Evolutionary conservation across 1,284 basidiomycete species (phyloP), one percentile per base, ranked within the genome.

Genomic region (Pascua guehoae): DNA sequence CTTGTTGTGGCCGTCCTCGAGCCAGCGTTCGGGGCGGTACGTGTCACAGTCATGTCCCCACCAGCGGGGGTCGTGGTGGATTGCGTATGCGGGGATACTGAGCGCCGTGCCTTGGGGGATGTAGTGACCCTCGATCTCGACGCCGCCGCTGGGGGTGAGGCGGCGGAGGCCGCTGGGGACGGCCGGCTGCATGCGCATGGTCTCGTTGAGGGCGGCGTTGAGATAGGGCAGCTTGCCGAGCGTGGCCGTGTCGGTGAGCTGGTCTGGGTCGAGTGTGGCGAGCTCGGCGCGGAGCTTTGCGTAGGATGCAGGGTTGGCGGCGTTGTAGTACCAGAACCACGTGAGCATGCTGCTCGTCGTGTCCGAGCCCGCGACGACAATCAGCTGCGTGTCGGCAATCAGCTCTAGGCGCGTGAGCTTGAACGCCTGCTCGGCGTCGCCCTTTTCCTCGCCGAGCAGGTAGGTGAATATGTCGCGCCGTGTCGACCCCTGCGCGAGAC

Each of bases 131-230:
- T 58, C 58, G 16, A 65, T 48, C 16, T 56, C 55, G 2, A 58
- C 50, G 12, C 64, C 64, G 14, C 57, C 61, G 1, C 5, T 53
- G 12, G 88, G 87, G 8, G 85, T 85, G 49, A 88, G 64, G 41
- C 89, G 85, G 17, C 89, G 86, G 18, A 95, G 84, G 36, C 91
- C 91, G 49, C 92, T 81, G 4, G 86, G 83, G 4, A 74, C 77
- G 12, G 80, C 89, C 3, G 88, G 87, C 78, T 93, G 89, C 40
- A 88, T 73, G 10, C 91, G 85, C 42, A 95, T 80, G 9, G 81
- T 86, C 74, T 93, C 91, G 73, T 87, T 85, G 76, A 93, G 86
- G 71, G 87, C 88, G 0, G 88, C 89, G 49, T 89, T 84, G 64
- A 92, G 81, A 71, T 88, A 89, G 8, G 85, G 81, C 14, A 56